Evolutionary conservation across 805 yeast species (phyloP).

Genomic region (Saturnispora ahearnii): DNA sequence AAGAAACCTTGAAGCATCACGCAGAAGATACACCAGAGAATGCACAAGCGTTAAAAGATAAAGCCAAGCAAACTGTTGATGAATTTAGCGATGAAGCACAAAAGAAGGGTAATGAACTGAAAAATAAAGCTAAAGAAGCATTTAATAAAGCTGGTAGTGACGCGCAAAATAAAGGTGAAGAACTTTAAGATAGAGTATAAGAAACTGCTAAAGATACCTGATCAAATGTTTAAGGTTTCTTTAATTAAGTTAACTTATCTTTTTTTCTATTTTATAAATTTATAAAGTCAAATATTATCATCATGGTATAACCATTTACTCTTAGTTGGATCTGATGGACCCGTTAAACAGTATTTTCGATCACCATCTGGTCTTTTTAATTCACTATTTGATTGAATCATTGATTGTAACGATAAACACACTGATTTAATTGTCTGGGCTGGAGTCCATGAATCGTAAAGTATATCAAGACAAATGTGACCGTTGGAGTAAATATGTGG

Average conservation of each 20-base stretch:
- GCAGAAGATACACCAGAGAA: not conserved
- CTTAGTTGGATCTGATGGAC: slow-evolving; percentile 50
- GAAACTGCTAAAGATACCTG: not conserved
- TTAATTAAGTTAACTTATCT: not conserved
- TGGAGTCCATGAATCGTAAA: slow-evolving; percentile 63
- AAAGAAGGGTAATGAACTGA: not conserved
- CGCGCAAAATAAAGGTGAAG: not conserved
- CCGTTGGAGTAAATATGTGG: slow-evolving; percentile 74
- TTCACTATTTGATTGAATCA: slow-evolving; percentile 42
- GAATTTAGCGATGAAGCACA: slow-evolving; percentile 1
- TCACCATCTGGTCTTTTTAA: slow-evolving; percentile 53
- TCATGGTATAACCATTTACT: slow-evolving; percentile 51
- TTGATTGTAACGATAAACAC: slow-evolving; percentile 53
- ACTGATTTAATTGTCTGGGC: slow-evolving; percentile 44
- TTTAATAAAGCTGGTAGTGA: not conserved
- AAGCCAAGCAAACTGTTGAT: not conserved
- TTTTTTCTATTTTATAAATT: not conserved
- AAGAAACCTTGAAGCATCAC: not conserved
- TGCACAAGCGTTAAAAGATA: slow-evolving; percentile 7
- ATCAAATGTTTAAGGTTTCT: not conserved
- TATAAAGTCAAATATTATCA: slow-evolving; percentile 31
- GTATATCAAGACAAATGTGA: slow-evolving; percentile 62
- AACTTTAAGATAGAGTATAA: not conserved
- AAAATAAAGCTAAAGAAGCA: not conserved
- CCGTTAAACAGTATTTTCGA: slow-evolving; percentile 36